phyloP scores from a whole-genome alignment of 371 early-diverging fungal genomes.

The Syncephalastrum racemosum region DNA sequence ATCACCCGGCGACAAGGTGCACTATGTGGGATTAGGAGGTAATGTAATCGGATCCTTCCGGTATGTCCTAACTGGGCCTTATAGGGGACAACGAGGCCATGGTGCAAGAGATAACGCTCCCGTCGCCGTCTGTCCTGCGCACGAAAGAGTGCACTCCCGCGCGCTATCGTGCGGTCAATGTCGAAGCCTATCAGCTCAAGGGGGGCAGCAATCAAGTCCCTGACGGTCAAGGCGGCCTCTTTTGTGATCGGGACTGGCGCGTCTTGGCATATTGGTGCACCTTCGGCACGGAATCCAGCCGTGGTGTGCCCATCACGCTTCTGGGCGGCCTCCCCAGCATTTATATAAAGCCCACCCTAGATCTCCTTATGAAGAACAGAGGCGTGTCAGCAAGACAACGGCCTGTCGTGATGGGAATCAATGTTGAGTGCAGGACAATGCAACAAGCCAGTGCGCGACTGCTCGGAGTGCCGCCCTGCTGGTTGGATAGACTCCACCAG shows the following conservation, averaged over 20 bases:
- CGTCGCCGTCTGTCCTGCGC: slow-evolving; percentile 60
- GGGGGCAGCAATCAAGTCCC: slow-evolving; percentile 23
- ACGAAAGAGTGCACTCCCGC: slow-evolving; percentile 63
- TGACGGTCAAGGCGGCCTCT: slow-evolving; percentile 72
- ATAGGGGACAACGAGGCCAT: slow-evolving; percentile 44
- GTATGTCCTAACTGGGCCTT: too few relatives aligned
- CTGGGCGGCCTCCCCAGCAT: slow-evolving; percentile 61
- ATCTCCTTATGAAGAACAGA: slow-evolving; percentile 35
- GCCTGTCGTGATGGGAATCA: slow-evolving; percentile 55
- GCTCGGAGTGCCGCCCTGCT: slow-evolving; percentile 75
- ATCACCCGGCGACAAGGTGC: slow-evolving; percentile 61
- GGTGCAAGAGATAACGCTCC: slow-evolving; percentile 59
- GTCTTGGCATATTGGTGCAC: slow-evolving; percentile 80
- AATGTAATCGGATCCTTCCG: too few relatives aligned
- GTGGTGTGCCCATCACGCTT: slow-evolving; percentile 61
- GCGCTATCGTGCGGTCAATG: slow-evolving; percentile 73
- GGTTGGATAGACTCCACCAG: slow-evolving; percentile 73
- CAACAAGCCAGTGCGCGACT: slow-evolving; percentile 78
- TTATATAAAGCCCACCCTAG: slow-evolving; percentile 35
- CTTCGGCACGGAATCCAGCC: slow-evolving; percentile 64
- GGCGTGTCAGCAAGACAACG: slow-evolving; percentile 9
- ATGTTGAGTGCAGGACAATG: slow-evolving; percentile 79
- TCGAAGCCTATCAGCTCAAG: slow-evolving; percentile 65
- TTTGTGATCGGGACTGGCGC: slow-evolving; percentile 63
- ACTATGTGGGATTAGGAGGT: slow-evolving; percentile 65